A percentile compares a stretch with the other conserved stretches of the same genome.
Evolutionary conservation across 2,329 filamentous ascomycete genomes (phyloP).

Genomic region (Scytalidium sp.): DNA sequence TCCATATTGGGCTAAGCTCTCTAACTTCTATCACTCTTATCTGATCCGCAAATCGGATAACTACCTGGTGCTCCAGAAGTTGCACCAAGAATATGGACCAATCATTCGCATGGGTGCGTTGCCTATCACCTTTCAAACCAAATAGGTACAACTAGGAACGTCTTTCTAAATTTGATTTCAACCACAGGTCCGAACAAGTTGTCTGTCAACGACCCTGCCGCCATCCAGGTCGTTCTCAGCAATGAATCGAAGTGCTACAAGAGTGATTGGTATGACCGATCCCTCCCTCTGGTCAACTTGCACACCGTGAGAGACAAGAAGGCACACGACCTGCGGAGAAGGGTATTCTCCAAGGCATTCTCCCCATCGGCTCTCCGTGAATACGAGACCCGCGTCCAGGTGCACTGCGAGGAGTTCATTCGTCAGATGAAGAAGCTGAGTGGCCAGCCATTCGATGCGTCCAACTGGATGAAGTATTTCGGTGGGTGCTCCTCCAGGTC

Average conservation of each 20-base stretch:
- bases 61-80: slow-evolving; percentile 7
- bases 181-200: slow-evolving; percentile 16
- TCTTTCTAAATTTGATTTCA: too few species aligned
- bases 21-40: slow-evolving; percentile 17
- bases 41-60: slow-evolving; percentile 5
- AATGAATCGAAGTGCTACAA: slow-evolving; percentile 16
- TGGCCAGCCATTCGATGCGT: slow-evolving; percentile 16
- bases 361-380: slow-evolving; percentile 11
- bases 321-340: slow-evolving; percentile 17
- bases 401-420: slow-evolving; percentile 14
- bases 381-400: slow-evolving; percentile 18
- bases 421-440: slow-evolving; percentile 8
- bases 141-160: not conserved
- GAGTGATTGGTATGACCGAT: slow-evolving; percentile 19
- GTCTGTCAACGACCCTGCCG: slow-evolving; percentile 16
- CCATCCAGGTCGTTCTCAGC: slow-evolving; percentile 12
- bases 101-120: slow-evolving; percentile 13
- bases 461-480: slow-evolving; percentile 18
- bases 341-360: not conserved
- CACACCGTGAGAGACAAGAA: slow-evolving; percentile 14
- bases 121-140: not conserved
- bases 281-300: slow-evolving; percentile 8
- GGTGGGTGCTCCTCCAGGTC: too few species aligned
- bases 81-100: slow-evolving; percentile 20
- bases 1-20: slow-evolving; percentile 16